Evolutionary conservation across 164 flowering plant genomes (phyloP).

Genomic region (Stephania yunnanensis): DNA sequence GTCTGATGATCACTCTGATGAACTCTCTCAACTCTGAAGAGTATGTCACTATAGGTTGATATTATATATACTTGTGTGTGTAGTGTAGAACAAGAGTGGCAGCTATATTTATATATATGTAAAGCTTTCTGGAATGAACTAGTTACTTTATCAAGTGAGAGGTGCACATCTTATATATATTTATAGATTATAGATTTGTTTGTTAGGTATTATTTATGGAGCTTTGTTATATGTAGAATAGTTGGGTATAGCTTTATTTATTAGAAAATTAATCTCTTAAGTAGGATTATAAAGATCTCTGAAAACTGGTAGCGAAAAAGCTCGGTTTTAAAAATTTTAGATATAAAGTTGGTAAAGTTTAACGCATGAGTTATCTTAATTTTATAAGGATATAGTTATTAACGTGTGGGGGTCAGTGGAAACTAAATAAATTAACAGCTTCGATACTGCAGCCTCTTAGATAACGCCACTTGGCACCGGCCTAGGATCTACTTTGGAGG

Average conservation of each 20-base stretch:
- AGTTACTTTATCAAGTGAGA: neutral
- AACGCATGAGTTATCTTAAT: too few species aligned
- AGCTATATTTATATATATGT: neutral
- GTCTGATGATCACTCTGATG: neutral
- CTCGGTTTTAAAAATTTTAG: neutral
- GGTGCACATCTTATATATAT: neutral
- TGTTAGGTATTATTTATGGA: neutral
- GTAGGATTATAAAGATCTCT: too few species aligned
- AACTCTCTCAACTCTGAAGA: neutral
- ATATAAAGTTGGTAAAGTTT: too few species aligned
- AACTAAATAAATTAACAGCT: too few species aligned
- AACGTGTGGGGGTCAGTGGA: too few species aligned
- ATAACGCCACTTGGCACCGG: constrained; percentile 40
- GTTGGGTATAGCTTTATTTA: constrained; percentile 13
- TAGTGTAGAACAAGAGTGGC: neutral
- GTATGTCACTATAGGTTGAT: too few species aligned
- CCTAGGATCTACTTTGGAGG: constrained; percentile 20
- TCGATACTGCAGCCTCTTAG: constrained; percentile 13
- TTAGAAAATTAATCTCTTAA: neutral
- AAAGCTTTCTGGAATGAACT: neutral
- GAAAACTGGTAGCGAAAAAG: too few species aligned
- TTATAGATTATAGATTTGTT: neutral
- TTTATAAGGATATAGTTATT: too few species aligned
- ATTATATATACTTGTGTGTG: too few species aligned
- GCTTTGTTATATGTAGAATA: neutral